Evolutionary conservation across 2,329 filamentous ascomycete genomes (phyloP), one percentile per base, ranked within the genome.

Genomic region (Neoscytalidium dimidiatum): DNA sequence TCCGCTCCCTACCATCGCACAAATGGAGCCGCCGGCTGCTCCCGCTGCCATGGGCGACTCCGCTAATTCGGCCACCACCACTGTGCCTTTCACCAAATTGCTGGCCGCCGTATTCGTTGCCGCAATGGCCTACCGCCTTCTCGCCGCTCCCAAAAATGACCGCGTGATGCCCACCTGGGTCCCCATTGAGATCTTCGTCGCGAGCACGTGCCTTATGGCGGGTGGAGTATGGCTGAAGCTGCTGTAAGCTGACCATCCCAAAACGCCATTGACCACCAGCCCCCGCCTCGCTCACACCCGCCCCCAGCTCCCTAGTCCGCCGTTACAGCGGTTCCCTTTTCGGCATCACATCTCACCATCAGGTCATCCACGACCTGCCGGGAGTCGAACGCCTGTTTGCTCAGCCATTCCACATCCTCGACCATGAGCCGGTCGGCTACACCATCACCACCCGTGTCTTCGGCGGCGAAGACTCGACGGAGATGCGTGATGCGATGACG

Each of bases 361-460:
- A 64, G 53, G 33, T 64, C 31, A 58, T 64, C 33, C 44, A 64
- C 19, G 49, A 64, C 11, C 33, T 51, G 52, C 43, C 35, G 5
- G 53, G 44, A 7, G 33, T 60, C 17, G 63, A 64, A 11, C 52
- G 63, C 9, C 33, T 64, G 17, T 46, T 64, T 14, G 52, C 52
- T 11, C 21, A 26, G 33, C 63, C 63, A 19, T 53, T 53, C 52
- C 53, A 58, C 26, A 60, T 44, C 3, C 33, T 64, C 29, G 53
- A 44, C 46, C 56, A 58, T 46, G 63, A 64, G 17, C 63, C 63
- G 13, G 23, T 60, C 26, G 63, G 41, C 3, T 64, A 53, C 51
- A 60, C 52, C 33, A 58, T 60, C 52, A 56, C 43, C 43, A 19
- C n/a, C 9, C 63, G 63, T 4, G 63, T 64, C 21, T 64, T 64